Evolutionary conservation across 1,284 basidiomycete species (phyloP), one percentile per base, ranked within the genome.

Genomic region (Apiotrichum porosum): DNA sequence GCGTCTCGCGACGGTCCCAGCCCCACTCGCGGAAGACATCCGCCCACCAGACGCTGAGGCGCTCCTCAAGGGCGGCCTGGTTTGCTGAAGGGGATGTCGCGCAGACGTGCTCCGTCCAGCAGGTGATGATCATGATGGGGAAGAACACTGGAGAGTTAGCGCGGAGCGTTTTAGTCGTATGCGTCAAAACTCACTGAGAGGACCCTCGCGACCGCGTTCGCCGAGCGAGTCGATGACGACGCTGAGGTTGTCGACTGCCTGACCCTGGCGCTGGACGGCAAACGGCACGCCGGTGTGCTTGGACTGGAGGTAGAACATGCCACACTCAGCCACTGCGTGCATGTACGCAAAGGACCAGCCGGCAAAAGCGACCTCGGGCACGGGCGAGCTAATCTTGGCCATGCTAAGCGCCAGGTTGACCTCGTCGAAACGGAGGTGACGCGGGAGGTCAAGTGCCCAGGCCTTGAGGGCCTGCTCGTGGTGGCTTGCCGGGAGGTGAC

Each of bases 281-380:
- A 49, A 60, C 37, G 36, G 51, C 2, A 51, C 43, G 17, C 62
- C 64, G 9, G 45, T 37, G n/a, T 60, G 55, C 39, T 55, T 55
- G 19, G 69, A 70, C 52, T 76, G 72, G 37, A 76, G 64, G 49
- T 76, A 72, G 51, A 76, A 75, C 66, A 75, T 75, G 33, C 72
- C 71, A 42, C 73, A 74, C 51, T 76, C 75, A 17, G 75, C 75
- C 6, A 75, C 51, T 6, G 68, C 62, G 58, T 77, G 75, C 73
- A 76, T 76, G 61, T 74, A 69, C 1, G 71, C 70, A 56, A 73
- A 77, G 46, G 71, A 62, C 65, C 71, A 74, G 6, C 74, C 75
- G 8, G 62, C 61, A 26, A 65, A 56, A 10, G 63, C 60, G 15
- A 61, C 57, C 18, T 61, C 60, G 12, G 66, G 58, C 4, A n/a